Evolutionary conservation across 768 basidiomycete species (phyloP).

Genomic region (Pleurotus pulmonarius): DNA sequence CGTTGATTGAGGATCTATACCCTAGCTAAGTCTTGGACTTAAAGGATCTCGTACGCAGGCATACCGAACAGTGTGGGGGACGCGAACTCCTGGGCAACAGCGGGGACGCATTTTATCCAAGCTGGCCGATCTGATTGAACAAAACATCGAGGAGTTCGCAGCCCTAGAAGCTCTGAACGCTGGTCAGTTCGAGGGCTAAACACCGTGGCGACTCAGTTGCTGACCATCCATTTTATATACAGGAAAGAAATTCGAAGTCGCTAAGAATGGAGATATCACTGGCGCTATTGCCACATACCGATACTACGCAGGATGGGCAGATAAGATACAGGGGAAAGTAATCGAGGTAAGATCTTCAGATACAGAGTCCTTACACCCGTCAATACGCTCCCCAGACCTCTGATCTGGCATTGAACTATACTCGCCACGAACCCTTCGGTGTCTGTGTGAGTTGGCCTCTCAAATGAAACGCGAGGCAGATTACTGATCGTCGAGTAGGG

Average conservation of each 20-base stretch:
- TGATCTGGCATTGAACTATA: conserved; percentile 59
- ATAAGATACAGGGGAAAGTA: conserved; percentile 63
- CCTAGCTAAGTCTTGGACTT: not conserved
- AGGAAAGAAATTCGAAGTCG: conserved; percentile 24
- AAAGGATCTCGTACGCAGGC: conserved; percentile 15
- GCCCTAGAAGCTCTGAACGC: conserved; percentile 49
- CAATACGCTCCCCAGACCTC: conserved; percentile 35
- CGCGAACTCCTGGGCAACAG: conserved; percentile 32
- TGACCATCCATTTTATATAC: not conserved
- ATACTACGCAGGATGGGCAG: conserved; percentile 78
- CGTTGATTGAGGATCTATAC: not conserved
- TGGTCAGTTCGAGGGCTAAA: conserved; percentile 18
- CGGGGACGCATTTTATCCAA: conserved; percentile 39
- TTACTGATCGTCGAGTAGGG: conserved; percentile 16
- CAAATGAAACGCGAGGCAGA: not conserved
- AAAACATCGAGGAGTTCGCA: conserved; percentile 41
- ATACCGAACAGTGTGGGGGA: conserved; percentile 43
- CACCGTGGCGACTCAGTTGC: not conserved
- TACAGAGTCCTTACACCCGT: not conserved
- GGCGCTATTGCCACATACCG: conserved; percentile 36
- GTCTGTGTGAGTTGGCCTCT: conserved; percentile 28
- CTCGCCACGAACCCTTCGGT: conserved; percentile 63
- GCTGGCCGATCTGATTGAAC: conserved; percentile 51
- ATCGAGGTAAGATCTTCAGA: conserved; percentile 32
- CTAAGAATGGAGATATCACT: conserved; percentile 21